phyloP scores from a whole-genome alignment of 164 flowering plant species.

The Magnolia changhungtana region DNA sequence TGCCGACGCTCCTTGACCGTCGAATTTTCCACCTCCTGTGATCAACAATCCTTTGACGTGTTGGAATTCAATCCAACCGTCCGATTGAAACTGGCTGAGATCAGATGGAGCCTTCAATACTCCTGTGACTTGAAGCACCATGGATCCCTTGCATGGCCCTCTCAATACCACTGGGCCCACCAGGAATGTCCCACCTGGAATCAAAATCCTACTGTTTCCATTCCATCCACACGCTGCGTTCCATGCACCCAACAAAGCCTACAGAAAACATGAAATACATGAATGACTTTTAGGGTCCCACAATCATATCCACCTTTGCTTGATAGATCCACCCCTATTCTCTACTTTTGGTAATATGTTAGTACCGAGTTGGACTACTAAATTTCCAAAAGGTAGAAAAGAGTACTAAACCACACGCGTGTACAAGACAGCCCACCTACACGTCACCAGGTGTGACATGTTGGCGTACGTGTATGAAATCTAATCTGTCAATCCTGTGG shows the following conservation, averaged over 20 bases:
- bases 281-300: neutral
- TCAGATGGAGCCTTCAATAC: slow-evolving; percentile 6
- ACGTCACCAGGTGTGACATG: too few species aligned
- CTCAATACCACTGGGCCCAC: slow-evolving; percentile 2
- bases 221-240: slow-evolving; percentile 10
- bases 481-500: too few species aligned
- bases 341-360: too few species aligned
- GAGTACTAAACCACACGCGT: too few species aligned
- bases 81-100: neutral
- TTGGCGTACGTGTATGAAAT: too few species aligned
- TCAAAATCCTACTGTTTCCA: slow-evolving; percentile 5
- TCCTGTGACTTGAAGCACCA: slow-evolving; percentile 3
- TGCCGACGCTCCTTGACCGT: slow-evolving; percentile 14
- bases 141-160: slow-evolving; percentile 11
- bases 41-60: neutral
- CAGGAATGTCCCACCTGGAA: slow-evolving; percentile 8
- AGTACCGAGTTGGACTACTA: too few species aligned
- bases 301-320: too few species aligned
- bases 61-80: slow-evolving; percentile 9
- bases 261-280: neutral
- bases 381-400: too few species aligned
- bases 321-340: too few species aligned
- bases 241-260: slow-evolving; percentile 17
- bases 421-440: too few species aligned
- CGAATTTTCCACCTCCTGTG: slow-evolving; percentile 13